Conservation (phyloP, 441 rosid species). For the Adansonia madagascariensis region DNA sequence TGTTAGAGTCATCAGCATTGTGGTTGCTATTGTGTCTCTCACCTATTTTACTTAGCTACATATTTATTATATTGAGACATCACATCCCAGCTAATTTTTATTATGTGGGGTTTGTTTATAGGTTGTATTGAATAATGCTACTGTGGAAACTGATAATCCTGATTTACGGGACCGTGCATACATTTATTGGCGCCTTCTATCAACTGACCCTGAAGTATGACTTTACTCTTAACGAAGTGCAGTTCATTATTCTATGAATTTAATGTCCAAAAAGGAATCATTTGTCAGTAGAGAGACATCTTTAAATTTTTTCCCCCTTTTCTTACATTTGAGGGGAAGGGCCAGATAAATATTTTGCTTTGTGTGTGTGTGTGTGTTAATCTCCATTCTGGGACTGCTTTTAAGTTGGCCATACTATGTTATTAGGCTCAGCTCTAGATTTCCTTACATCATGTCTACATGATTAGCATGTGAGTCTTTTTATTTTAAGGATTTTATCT, state of each 20-base stretch:
- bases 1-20: too few relatives aligned
- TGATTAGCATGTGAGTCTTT: neutral
- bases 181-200: slow-evolving; percentile 94
- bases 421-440: neutral
- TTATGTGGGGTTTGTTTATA: slow-evolving; percentile 31
- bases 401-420: neutral
- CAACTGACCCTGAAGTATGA: slow-evolving; percentile 93
- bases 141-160: slow-evolving; percentile 94
- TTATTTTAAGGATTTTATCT: neutral
- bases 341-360: neutral
- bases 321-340: neutral
- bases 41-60: too few relatives aligned
- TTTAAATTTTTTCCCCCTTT: neutral
- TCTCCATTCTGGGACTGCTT: slow-evolving; percentile 5
- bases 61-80: neutral
- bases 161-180: slow-evolving; percentile 96
- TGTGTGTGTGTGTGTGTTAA: neutral
- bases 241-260: slow-evolving; percentile 7
- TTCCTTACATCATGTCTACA: neutral
- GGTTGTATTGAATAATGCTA: slow-evolving; percentile 96
- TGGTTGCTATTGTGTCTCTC: too few relatives aligned
- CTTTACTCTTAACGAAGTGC: neutral
- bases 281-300: neutral
- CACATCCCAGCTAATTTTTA: slow-evolving; percentile 21
- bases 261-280: neutral